phyloP scores from a whole-genome alignment of 2,329 filamentous ascomycete genomes.

The Pseudocercospora fijiensis region DNA sequence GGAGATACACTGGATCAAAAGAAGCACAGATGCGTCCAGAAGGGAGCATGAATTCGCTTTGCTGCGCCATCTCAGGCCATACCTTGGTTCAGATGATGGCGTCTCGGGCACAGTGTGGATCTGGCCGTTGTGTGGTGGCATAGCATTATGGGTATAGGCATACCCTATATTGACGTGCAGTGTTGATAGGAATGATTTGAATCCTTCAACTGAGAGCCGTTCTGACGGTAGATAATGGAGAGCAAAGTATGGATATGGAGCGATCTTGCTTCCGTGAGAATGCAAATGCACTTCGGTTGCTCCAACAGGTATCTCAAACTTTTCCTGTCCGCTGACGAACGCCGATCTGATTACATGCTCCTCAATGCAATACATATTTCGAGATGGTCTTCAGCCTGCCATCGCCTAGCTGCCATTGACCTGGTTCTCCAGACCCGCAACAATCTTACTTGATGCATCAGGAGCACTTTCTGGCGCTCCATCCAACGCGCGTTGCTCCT shows the following conservation, averaged over 20 bases:
- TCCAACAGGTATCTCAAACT: background rate
- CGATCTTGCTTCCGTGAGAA: background rate
- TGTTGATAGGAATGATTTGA: background rate
- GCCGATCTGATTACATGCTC: background rate
- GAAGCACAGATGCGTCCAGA: too few relatives aligned
- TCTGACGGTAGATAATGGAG: background rate
- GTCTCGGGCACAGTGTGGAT: too few relatives aligned
- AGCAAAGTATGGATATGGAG: background rate
- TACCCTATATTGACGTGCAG: too few relatives aligned
- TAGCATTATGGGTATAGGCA: too few relatives aligned
- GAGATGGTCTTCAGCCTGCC: background rate
- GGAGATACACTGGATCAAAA: too few relatives aligned
- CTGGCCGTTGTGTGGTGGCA: too few relatives aligned
- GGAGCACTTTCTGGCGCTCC: constrained; percentile 34
- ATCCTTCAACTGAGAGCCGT: background rate
- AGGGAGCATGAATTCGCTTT: too few relatives aligned
- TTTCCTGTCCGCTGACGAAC: background rate
- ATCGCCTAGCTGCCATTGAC: constrained; percentile 22
- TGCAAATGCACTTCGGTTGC: background rate
- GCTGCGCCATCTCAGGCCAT: too few relatives aligned
- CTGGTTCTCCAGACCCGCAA: constrained; percentile 35
- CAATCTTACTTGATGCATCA: constrained; percentile 34
- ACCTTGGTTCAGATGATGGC: too few relatives aligned
- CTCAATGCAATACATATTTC: background rate
- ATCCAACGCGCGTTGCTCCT: constrained; percentile 34